Conservation (phyloP, 306 rosid genomes). For the Gleditsia sinensis region DNA sequence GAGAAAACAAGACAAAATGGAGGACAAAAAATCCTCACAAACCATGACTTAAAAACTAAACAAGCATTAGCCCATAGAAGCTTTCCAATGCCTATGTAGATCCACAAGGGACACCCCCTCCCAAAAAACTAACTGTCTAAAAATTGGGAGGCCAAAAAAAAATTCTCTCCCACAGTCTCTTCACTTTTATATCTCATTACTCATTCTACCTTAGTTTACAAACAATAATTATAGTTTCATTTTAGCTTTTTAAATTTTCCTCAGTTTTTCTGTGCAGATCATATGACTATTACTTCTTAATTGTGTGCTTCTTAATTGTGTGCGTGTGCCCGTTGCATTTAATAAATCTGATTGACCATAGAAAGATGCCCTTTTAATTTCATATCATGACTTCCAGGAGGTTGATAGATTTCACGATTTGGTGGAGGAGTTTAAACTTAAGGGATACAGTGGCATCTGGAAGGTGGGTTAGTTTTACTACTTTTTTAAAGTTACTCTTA, state of each 20-base stretch:
- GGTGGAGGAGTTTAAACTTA: constrained; percentile 64
- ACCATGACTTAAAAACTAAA: too few species aligned
- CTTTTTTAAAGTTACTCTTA: constrained; percentile 24
- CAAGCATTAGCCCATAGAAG: too few species aligned
- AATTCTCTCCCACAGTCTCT: too few species aligned
- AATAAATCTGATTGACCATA: constrained; percentile 21
- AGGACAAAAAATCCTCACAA: too few species aligned
- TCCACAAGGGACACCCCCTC: too few species aligned
- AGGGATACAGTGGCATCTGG: constrained; percentile 86
- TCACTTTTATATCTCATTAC: background rate
- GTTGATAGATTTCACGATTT: constrained; percentile 83
- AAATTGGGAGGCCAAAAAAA: too few species aligned
- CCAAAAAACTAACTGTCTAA: too few species aligned
- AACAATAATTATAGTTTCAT: background rate
- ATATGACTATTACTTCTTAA: background rate
- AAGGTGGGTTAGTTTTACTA: constrained; percentile 59
- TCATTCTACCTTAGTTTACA: constrained; percentile 15
- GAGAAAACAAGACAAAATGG: too few species aligned
- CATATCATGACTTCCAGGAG: constrained; percentile 62
- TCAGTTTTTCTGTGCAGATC: background rate
- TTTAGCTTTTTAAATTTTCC: constrained; percentile 3
- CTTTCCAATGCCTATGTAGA: too few species aligned
- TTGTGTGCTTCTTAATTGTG: constrained; percentile 13
- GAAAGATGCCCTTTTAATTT: constrained; percentile 25
- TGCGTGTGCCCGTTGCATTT: background rate